These are phyloP conservation scores for Arctium minus DNA, from an alignment of 129 eudicot genomes.

Conservation along the genomic window DNA sequence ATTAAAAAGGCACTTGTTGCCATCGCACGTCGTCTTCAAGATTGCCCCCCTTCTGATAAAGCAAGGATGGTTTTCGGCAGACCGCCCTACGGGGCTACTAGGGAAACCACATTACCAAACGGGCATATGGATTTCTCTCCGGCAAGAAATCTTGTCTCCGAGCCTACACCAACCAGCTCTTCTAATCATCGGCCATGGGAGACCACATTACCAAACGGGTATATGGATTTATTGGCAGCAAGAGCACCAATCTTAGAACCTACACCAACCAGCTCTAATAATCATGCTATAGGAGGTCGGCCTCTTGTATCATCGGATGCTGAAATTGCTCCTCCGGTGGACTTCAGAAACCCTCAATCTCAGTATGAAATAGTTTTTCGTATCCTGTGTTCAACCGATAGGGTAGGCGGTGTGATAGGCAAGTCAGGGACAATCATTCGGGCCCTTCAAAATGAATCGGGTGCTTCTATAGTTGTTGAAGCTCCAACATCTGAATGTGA, in stretches of 20 bases:
- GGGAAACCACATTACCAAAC: conserved; percentile 23
- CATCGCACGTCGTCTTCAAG: conserved; percentile 60
- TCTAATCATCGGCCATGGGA: conserved; percentile 5
- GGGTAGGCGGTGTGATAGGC: conserved; percentile 70
- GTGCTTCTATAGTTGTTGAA: conserved; percentile 48
- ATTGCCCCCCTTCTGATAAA: conserved; percentile 41
- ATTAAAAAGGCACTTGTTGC: conserved; percentile 74
- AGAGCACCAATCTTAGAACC: conserved; percentile 26
- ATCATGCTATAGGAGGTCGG: conserved; percentile 26
- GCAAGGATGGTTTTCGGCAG: conserved; percentile 17
- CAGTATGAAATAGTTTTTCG: conserved; percentile 52
- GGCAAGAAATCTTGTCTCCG: conserved; percentile 23
- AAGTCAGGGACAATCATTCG: conserved; percentile 59
- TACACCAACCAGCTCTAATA: conserved; percentile 23
- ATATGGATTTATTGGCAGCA: conserved; percentile 29
- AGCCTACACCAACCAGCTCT: conserved; percentile 32
- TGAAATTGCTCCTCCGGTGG: conserved; percentile 27
- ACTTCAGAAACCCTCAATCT: conserved; percentile 19
- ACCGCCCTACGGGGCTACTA: conserved; percentile 23
- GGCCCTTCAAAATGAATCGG: conserved; percentile 53
- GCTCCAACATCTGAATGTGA: conserved; percentile 28
- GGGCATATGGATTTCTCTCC: conserved; percentile 30
- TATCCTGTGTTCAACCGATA: conserved; percentile 56
- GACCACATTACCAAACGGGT: conserved; percentile 12
- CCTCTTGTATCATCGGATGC: conserved; percentile 23